phyloP scores from a whole-genome alignment of 2,329 filamentous ascomycete genomes.

The Monosporascus sp. region DNA sequence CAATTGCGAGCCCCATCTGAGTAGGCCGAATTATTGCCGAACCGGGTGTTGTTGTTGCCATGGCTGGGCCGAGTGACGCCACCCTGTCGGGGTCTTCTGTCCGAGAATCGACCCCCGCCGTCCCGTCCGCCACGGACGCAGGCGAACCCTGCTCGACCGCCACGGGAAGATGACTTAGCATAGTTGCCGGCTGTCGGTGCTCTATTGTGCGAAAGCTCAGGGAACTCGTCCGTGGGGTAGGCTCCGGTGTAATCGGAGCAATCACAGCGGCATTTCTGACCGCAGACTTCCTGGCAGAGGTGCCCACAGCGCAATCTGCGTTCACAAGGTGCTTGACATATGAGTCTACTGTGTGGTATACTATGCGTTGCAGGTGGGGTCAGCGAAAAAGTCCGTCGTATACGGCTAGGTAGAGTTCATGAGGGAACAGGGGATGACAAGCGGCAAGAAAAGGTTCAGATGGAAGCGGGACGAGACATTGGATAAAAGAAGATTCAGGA shows the following conservation, averaged over 20 bases:
- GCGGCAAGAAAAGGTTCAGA: neutral
- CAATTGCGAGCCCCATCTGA: neutral
- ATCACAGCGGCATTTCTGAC: slow-evolving; percentile 19
- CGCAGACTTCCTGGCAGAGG: slow-evolving; percentile 21
- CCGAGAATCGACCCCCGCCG: no score
- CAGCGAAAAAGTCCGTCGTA: neutral
- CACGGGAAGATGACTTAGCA: neutral
- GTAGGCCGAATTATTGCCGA: neutral
- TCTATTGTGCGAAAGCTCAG: no score
- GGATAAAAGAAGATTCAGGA: neutral
- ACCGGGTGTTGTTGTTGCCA: no score
- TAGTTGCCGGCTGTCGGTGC: neutral
- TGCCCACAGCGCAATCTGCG: slow-evolving; percentile 20
- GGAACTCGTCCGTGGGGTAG: slow-evolving; percentile 17
- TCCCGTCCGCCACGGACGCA: no score
- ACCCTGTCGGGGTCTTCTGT: no score
- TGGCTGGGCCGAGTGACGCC: no score
- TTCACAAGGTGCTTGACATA: slow-evolving; percentile 23
- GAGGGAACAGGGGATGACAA: neutral
- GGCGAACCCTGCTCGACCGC: neutral
- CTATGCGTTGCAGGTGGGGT: slow-evolving; percentile 8
- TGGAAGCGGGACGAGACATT: neutral
- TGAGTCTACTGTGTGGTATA: slow-evolving; percentile 19
- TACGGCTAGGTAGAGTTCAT: neutral
- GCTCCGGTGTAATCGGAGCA: slow-evolving; percentile 20